Conservation (phyloP, 2,329 filamentous ascomycete species). For the Fusarium euwallaceae region DNA sequence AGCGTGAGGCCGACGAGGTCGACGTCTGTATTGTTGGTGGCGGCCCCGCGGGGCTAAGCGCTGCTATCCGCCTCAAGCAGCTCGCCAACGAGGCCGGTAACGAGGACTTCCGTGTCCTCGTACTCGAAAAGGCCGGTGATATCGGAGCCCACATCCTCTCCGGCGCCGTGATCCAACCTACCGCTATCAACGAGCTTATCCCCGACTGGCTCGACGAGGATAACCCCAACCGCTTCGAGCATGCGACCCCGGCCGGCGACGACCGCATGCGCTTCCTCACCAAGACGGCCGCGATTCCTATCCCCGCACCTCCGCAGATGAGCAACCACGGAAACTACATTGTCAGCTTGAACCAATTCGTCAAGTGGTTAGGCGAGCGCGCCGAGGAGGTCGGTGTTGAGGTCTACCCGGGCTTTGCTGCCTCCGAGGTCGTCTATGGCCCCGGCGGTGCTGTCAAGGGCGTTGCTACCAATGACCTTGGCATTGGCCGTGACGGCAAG, state of each 20-base stretch:
- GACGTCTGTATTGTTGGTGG: slow-evolving; percentile 98
- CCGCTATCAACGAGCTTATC: slow-evolving; percentile 87
- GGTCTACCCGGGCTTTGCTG: slow-evolving; percentile 95
- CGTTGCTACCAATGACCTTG: slow-evolving; percentile 95
- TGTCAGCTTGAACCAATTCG: slow-evolving; percentile 93
- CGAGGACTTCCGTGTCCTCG: slow-evolving; percentile 92
- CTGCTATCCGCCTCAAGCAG: slow-evolving; percentile 95
- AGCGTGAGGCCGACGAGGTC: slow-evolving; percentile 92
- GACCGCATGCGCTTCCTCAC: slow-evolving; percentile 97
- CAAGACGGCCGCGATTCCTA: slow-evolving; percentile 79
- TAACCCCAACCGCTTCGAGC: slow-evolving; percentile 88
- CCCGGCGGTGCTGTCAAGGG: slow-evolving; percentile 90
- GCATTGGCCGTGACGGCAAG: slow-evolving; percentile 83
- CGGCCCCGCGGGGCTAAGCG: slow-evolving; percentile 92
- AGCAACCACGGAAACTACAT: slow-evolving; percentile 99
- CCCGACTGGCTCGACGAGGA: slow-evolving; percentile 93
- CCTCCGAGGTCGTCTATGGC: slow-evolving; percentile 90
- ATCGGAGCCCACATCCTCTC: slow-evolving; percentile 95
- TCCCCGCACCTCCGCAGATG: slow-evolving; percentile 96
- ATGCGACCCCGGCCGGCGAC: slow-evolving; percentile 83
- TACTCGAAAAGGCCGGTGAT: slow-evolving; percentile 96
- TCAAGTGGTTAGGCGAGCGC: slow-evolving; percentile 94
- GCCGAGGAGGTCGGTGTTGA: slow-evolving; percentile 98
- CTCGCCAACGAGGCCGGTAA: slow-evolving; percentile 94
- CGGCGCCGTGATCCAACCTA: slow-evolving; percentile 93